A percentile compares a stretch with the other conserved stretches of the same genome.
These are phyloP conservation scores for Adansonia madagascariensis DNA, from an alignment of 441 rosid genomes.

Conservation along the genomic window DNA sequence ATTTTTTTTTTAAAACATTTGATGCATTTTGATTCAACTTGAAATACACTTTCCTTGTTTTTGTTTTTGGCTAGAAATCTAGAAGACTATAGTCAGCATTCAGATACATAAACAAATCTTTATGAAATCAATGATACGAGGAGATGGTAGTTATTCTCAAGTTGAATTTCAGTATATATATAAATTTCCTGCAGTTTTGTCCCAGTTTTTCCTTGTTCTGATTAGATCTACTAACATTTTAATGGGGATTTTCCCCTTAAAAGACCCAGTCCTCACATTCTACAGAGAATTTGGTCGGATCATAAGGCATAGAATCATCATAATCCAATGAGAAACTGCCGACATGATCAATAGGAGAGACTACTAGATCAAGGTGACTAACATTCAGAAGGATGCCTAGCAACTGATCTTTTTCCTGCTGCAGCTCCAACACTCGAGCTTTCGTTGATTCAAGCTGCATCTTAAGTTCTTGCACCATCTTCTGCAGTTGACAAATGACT, in stretches of 20 bases:
- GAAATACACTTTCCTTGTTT: not conserved
- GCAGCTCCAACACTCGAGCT: conserved; percentile 29
- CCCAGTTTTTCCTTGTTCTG: not conserved
- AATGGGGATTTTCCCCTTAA: not conserved
- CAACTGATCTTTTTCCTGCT: conserved; percentile 35
- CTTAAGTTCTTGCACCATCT: conserved; percentile 39
- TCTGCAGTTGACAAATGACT: conserved; percentile 41
- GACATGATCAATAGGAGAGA: conserved; percentile 2
- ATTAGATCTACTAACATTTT: not conserved
- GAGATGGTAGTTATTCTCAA: not conserved
- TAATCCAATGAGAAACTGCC: conserved; percentile 17
- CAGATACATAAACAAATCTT: not conserved
- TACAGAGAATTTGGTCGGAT: not conserved
- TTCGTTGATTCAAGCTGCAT: conserved; percentile 31
- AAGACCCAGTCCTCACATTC: not conserved
- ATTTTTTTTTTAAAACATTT: no score
- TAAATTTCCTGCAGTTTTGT: not conserved
- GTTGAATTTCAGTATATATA: not conserved
- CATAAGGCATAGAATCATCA: conserved; percentile 12
- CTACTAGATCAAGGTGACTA: conserved; percentile 18
- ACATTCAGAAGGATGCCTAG: conserved; percentile 29
- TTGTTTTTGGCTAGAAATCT: not conserved
- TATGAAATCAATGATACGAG: not conserved
- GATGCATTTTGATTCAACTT: not conserved
- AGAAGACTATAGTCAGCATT: not conserved